Evolutionary conservation across 192 early-diverging fungal genomes (phyloP), one percentile per base, ranked within the genome.

Genomic region (Linnemannia schmuckeri): DNA sequence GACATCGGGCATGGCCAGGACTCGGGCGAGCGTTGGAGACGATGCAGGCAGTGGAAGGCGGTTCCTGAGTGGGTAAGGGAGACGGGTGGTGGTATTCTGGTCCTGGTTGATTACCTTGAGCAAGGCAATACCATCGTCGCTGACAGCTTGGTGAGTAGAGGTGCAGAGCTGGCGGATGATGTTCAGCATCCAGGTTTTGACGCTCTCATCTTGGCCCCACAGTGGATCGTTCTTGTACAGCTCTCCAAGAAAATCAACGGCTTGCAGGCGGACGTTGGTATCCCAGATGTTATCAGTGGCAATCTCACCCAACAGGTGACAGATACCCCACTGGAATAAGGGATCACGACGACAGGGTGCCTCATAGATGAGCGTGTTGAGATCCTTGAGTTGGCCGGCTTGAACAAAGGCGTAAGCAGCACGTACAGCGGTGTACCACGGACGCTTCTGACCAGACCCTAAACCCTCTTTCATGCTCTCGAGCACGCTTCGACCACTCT

Each of bases 281-380:
- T 0, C n/a, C 71, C 71, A 73, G 5, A 27, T n/a, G 38, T 41
- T 22, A 12, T 73, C 71, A 6, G 27, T 0, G 0, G 71, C 71
- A 12, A 73, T 73, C 15, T 73, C 71, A 27, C 40, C 71, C n/a
- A 73, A n/a, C 42, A 73, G 24, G 10, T 73, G 71, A n/a, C 71
- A 73, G 24, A 73, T 44, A 46, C 71, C 71, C 70, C 71, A 73
- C 9, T 73, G 71, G 9, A 73, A 73, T 27, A 73, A 12, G 6
- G 37, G 12, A 44, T 44, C 71, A 15, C 42, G 22, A 46, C 42
- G 71, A 4, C 71, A 44, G 1, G 71, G 41, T 44, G 71, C 40
- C 42, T 73, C 40, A 44, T 13, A 33, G 42, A 73, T 12, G 12
- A 44, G 37, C 4, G 0, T 1, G n/a, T 73, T 73, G 22, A 73